phyloP scores from a whole-genome alignment of 1,284 basidiomycete genomes.

The Trichosporon sp. region DNA sequence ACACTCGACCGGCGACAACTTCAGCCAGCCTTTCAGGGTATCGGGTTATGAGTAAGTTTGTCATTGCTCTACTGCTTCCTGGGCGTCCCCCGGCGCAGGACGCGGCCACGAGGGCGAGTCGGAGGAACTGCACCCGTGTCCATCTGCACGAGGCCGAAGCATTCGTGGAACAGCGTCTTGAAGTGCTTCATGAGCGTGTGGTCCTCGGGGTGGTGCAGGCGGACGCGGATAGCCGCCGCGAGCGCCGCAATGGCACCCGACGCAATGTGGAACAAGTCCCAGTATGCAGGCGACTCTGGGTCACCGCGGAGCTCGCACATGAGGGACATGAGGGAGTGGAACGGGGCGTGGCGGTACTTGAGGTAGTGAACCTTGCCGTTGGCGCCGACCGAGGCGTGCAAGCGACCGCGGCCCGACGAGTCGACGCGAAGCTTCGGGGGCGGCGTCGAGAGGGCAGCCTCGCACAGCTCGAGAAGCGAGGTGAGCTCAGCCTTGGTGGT shows the following conservation, averaged over 20 bases:
- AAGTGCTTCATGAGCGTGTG: slow-evolving; percentile 3
- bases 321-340: slow-evolving; percentile 40
- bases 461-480: slow-evolving; percentile 42
- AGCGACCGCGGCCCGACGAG: slow-evolving; percentile 12
- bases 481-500: slow-evolving; percentile 32
- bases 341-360: slow-evolving; percentile 47
- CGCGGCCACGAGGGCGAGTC: not conserved
- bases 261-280: slow-evolving; percentile 34
- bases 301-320: slow-evolving; percentile 36
- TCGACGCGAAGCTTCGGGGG: slow-evolving; percentile 14
- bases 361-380: slow-evolving; percentile 36
- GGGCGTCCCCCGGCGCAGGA: not conserved
- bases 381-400: slow-evolving; percentile 20
- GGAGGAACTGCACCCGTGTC: not conserved
- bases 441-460: slow-evolving; percentile 32
- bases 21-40: not conserved
- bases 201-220: not conserved
- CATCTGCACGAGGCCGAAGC: slow-evolving; percentile 6
- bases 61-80: not conserved
- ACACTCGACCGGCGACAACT: not conserved
- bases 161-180: slow-evolving; percentile 11
- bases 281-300: slow-evolving; percentile 36
- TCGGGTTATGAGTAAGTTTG: not conserved
- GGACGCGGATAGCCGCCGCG: slow-evolving; percentile 5
- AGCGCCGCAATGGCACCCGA: slow-evolving; percentile 16